Conservation (phyloP, 1,284 basidiomycete genomes). For the Lignosus rhinocerotis region DNA sequence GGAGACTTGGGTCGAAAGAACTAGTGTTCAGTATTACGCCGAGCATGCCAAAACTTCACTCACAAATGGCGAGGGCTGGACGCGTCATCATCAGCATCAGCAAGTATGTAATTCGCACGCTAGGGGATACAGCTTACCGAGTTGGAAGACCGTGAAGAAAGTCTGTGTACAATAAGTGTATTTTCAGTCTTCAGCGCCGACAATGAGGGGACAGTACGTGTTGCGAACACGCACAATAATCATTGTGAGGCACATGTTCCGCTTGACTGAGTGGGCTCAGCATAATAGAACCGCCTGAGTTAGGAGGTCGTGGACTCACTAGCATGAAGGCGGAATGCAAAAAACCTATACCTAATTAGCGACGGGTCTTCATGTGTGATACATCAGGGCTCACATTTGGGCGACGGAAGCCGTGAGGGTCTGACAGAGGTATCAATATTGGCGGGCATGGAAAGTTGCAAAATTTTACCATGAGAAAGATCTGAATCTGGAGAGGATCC, state of each 20-base stretch:
- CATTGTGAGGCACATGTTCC: neutral
- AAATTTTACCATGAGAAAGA: conserved; percentile 7
- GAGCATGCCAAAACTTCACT: neutral
- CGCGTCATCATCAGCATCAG: neutral
- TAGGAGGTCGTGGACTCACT: conserved; percentile 1
- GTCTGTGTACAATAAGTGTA: neutral
- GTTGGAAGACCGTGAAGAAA: conserved; percentile 5
- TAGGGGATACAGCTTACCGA: conserved; percentile 4
- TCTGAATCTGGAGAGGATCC: conserved; percentile 7
- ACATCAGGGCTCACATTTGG: conserved; percentile 5
- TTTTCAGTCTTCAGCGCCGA: neutral
- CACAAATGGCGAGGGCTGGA: neutral
- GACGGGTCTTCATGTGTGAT: no score
- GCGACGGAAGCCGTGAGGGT: conserved; percentile 8
- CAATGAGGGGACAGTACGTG: no score
- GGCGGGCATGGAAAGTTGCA: neutral
- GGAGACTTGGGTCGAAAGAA: neutral
- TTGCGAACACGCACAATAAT: neutral
- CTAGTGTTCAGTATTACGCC: neutral
- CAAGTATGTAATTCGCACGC: neutral
- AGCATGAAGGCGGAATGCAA: conserved; percentile 10
- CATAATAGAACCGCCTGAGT: no score
- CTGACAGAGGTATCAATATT: neutral
- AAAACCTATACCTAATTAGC: conserved; percentile 3
- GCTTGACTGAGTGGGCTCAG: conserved; percentile 1